Conservation (phyloP, 2,329 filamentous ascomycete genomes). For the Herpotrichia juniperi region DNA sequence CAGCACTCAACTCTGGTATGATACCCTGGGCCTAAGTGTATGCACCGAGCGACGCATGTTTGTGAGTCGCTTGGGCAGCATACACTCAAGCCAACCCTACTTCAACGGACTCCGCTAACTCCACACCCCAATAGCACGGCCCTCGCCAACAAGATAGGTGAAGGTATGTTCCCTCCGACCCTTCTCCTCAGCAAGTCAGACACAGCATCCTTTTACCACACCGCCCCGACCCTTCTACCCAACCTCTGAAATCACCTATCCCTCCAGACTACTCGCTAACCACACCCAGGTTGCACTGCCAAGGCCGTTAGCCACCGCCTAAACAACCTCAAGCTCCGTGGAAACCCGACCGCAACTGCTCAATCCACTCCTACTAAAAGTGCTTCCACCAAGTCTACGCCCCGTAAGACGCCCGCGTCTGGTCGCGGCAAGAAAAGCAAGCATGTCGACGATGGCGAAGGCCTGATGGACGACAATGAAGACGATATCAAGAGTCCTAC, state of each 20-base stretch:
- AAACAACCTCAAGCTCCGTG: conserved; percentile 21
- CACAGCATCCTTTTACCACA: background rate
- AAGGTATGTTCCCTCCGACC: conserved; percentile 15
- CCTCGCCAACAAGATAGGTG: conserved; percentile 23
- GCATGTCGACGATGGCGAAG: background rate
- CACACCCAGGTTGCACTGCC: conserved; percentile 26
- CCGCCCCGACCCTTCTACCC: background rate
- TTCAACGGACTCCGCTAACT: too few relatives aligned
- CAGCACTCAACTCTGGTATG: conserved; percentile 11
- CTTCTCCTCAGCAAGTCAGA: background rate
- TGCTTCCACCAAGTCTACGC: conserved; percentile 1
- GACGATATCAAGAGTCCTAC: background rate
- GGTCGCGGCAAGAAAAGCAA: background rate
- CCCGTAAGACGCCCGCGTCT: background rate
- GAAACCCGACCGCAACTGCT: background rate
- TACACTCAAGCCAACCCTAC: too few relatives aligned
- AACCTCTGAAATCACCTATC: too few relatives aligned
- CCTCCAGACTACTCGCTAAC: background rate
- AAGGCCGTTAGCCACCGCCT: conserved; percentile 36
- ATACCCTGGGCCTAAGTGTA: too few relatives aligned
- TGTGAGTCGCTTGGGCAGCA: too few relatives aligned
- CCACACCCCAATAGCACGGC: too few relatives aligned
- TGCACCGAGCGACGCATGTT: too few relatives aligned
- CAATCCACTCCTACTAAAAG: conserved; percentile 1
- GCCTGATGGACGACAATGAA: background rate